These are phyloP conservation scores for Myriosclerotinia scirpicola DNA, from an alignment of 2,329 filamentous ascomycete species.

Conservation along the genomic window DNA sequence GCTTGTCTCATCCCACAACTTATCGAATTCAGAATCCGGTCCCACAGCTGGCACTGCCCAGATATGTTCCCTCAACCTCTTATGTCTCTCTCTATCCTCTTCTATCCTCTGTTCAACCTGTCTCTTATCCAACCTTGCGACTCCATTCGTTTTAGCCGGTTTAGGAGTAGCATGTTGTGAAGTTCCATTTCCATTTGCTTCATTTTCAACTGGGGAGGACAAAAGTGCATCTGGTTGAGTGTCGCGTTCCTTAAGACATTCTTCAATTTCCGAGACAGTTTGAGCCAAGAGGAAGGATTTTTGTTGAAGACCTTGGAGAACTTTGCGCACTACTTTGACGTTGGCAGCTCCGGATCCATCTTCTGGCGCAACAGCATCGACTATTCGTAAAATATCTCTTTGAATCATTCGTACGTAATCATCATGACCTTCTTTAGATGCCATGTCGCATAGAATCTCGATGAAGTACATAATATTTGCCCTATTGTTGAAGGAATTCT, in stretches of 20 bases:
- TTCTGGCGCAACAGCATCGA: conserved; percentile 86
- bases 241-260: conserved; percentile 71
- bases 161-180: conserved; percentile 21
- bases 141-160: conserved; percentile 20
- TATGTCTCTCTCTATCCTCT: conserved; percentile 93
- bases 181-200: conserved; percentile 33
- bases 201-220: conserved; percentile 26
- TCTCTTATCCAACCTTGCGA: conserved; percentile 68
- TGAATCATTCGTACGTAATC: conserved; percentile 95
- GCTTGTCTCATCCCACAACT: conserved; percentile 83
- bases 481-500: conserved; percentile 94
- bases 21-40: conserved; percentile 63
- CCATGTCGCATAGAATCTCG: conserved; percentile 80
- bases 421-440: conserved; percentile 62
- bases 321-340: conserved; percentile 84
- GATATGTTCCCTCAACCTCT: conserved; percentile 84
- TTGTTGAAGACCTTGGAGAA: conserved; percentile 66
- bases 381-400: conserved; percentile 84
- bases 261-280: conserved; percentile 77
- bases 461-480: conserved; percentile 99
- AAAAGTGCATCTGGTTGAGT: conserved; percentile 29
- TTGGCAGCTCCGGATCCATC: conserved; percentile 89
- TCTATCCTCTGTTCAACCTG: conserved; percentile 96
- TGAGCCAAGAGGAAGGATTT: conserved; percentile 74
- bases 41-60: conserved; percentile 74